Percentiles rank a stretch among this genome's conserved stretches.
These are phyloP conservation scores for Leccinum sublutescens DNA, from an alignment of 768 basidiomycete species.

Conservation along the genomic window DNA sequence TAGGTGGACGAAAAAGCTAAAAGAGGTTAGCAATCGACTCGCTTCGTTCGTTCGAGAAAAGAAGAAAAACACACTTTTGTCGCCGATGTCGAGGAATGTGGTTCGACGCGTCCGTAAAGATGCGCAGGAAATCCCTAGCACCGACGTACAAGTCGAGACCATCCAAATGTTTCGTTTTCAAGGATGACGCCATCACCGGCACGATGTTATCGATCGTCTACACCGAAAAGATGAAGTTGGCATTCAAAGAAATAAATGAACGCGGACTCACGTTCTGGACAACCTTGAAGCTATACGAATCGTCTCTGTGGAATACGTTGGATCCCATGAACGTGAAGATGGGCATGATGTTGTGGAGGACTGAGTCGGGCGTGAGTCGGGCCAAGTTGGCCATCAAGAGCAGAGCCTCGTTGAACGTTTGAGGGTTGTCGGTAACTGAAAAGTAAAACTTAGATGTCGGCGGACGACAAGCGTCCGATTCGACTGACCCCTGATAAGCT, in stretches of 20 bases:
- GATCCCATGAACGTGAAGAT: slow-evolving; percentile 99
- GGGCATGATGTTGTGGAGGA: slow-evolving; percentile 94
- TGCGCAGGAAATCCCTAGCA: slow-evolving; percentile 77
- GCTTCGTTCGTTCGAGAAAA: not conserved
- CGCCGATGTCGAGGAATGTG: slow-evolving; percentile 94
- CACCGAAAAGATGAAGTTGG: not conserved
- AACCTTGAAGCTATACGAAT: slow-evolving; percentile 91
- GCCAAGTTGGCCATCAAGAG: slow-evolving; percentile 84
- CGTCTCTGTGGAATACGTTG: slow-evolving; percentile 96
- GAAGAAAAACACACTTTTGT: slow-evolving; percentile 67
- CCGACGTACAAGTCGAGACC: slow-evolving; percentile 63
- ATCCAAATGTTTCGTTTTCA: slow-evolving; percentile 55
- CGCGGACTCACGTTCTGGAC: slow-evolving; percentile 72
- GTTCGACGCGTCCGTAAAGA: slow-evolving; percentile 91
- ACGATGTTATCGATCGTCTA: slow-evolving; percentile 93
- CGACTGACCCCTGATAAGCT: slow-evolving; percentile 70
- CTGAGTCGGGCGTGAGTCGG: slow-evolving; percentile 82
- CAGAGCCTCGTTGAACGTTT: slow-evolving; percentile 91
- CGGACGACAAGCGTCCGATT: not conserved
- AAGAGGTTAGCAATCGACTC: slow-evolving; percentile 4
- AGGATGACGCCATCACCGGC: slow-evolving; percentile 84
- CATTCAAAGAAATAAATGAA: not conserved
- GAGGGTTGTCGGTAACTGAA: slow-evolving; percentile 84
- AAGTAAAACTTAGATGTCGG: not conserved
- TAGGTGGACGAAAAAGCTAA: slow-evolving; percentile 87